A percentile compares a stretch with the other conserved stretches of the same genome.
These are phyloP conservation scores for Fraxinus latifolia DNA, from an alignment of 305 asterid genomes.

Conservation along the genomic window DNA sequence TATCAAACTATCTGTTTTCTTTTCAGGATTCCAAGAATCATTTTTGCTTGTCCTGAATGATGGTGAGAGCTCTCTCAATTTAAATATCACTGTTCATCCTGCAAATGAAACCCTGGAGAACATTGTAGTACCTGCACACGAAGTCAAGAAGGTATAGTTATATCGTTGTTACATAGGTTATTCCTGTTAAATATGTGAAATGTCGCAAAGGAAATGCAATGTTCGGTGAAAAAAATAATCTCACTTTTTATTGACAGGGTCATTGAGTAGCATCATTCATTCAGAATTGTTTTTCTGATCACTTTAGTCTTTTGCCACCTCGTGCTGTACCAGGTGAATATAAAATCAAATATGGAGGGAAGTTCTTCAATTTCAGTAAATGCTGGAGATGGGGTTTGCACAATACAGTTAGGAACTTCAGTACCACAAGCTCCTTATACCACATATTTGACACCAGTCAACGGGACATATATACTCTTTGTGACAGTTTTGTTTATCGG, in stretches of 20 bases:
- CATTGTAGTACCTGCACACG: slow-evolving; percentile 28
- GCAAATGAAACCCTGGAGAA: slow-evolving; percentile 11
- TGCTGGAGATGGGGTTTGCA: slow-evolving; percentile 38
- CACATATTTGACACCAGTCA: slow-evolving; percentile 39
- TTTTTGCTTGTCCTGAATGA: slow-evolving; percentile 30
- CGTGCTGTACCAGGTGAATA: slow-evolving; percentile 38
- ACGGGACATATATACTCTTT: slow-evolving; percentile 44
- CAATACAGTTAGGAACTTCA: slow-evolving; percentile 31
- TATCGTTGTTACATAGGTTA: not conserved
- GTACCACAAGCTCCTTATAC: slow-evolving; percentile 30
- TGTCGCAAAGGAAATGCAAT: not conserved
- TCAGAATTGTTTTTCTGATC: not conserved
- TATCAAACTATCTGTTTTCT: slow-evolving; percentile 2
- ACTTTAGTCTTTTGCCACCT: not conserved
- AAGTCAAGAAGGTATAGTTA: slow-evolving; percentile 43
- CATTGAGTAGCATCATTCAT: too few species aligned
- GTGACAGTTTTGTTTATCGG: slow-evolving; percentile 44
- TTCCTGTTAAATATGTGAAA: not conserved
- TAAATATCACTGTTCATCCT: slow-evolving; percentile 28
- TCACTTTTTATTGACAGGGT: not conserved
- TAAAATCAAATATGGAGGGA: slow-evolving; percentile 33
- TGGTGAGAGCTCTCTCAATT: slow-evolving; percentile 23
- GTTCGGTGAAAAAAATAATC: not conserved
- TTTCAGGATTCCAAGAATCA: slow-evolving; percentile 29
- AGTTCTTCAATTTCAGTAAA: slow-evolving; percentile 39